phyloP scores from a whole-genome alignment of 768 basidiomycete genomes.

The Rhizopogon vesiculosus region DNA sequence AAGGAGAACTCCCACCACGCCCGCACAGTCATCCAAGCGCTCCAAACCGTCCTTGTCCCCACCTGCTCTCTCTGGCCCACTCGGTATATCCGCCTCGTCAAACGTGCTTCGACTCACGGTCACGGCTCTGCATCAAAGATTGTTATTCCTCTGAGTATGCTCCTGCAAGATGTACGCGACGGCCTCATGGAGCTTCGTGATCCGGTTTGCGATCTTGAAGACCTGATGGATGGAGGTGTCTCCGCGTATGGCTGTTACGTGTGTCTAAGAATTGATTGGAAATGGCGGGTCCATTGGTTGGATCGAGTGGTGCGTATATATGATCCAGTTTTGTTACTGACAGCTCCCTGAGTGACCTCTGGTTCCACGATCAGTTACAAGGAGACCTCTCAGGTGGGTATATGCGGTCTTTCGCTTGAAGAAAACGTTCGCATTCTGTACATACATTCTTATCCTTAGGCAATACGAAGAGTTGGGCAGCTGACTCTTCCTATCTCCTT shows the following conservation, averaged over 20 bases:
- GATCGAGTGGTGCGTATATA: conserved; percentile 16
- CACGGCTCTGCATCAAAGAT: conserved; percentile 16
- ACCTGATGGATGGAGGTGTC: conserved; percentile 31
- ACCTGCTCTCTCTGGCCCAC: conserved; percentile 41
- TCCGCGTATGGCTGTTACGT: conserved; percentile 36
- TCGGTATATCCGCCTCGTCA: conserved; percentile 29
- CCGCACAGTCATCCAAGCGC: conserved; percentile 27
- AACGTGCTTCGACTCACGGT: conserved; percentile 4
- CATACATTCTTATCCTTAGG: not conserved
- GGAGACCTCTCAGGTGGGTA: conserved; percentile 14
- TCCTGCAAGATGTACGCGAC: conserved; percentile 31
- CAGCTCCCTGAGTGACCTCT: not conserved
- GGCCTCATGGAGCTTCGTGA: conserved; percentile 45
- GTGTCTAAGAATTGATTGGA: conserved; percentile 24
- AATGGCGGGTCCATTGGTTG: conserved; percentile 27
- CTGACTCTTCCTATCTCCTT: not conserved
- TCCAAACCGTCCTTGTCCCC: conserved; percentile 39
- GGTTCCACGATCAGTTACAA: not conserved
- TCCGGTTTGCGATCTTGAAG: conserved; percentile 28
- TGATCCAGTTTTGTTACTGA: not conserved
- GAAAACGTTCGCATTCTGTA: not conserved
- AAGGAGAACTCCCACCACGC: conserved; percentile 9
- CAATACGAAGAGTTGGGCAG: not conserved
- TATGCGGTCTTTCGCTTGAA: not conserved
- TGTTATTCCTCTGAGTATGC: conserved; percentile 26